These are phyloP conservation scores for Thamnidium elegans DNA, from an alignment of 192 early-diverging fungal genomes.

Conservation along the genomic window DNA sequence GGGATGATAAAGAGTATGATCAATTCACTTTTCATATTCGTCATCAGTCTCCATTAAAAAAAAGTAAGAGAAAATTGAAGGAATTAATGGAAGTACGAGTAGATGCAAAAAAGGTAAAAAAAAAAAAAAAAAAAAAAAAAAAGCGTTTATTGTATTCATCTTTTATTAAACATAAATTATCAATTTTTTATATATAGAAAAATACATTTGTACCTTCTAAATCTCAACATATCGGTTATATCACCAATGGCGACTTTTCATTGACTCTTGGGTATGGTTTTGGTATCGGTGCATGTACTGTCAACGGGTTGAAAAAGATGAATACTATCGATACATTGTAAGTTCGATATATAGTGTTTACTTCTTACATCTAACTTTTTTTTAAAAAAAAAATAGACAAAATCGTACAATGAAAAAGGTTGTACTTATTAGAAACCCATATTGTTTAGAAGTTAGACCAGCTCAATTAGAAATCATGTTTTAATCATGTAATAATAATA, in stretches of 20 bases:
- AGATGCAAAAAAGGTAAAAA: conserved; percentile 20
- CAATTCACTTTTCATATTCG: conserved; percentile 32
- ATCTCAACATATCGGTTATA: conserved; percentile 58
- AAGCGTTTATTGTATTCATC: too few species aligned
- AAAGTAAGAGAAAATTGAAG: conserved; percentile 29
- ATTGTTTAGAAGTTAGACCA: not conserved
- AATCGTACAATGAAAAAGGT: conserved; percentile 17
- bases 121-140: not conserved
- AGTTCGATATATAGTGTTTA: not conserved
- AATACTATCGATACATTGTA: conserved; percentile 34
- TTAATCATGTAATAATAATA: not conserved
- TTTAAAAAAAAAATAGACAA: conserved; percentile 1
- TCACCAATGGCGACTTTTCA: conserved; percentile 70
- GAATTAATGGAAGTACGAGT: conserved; percentile 28
- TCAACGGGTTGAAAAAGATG: conserved; percentile 45
- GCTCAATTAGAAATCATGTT: conserved; percentile 10
- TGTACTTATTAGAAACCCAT: conserved; percentile 21
- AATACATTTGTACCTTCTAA: conserved; percentile 38
- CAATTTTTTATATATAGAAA: not conserved
- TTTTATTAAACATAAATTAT: too few species aligned
- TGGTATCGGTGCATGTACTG: conserved; percentile 63
- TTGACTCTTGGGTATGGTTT: conserved; percentile 56
- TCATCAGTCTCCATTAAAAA: not conserved
- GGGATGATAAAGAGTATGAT: conserved; percentile 40
- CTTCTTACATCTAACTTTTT: not conserved